Percentiles rank a stretch among this genome's conserved stretches.
These are phyloP conservation scores for Vitis cinerea DNA, from an alignment of 164 flowering plant genomes.

Conservation along the genomic window DNA sequence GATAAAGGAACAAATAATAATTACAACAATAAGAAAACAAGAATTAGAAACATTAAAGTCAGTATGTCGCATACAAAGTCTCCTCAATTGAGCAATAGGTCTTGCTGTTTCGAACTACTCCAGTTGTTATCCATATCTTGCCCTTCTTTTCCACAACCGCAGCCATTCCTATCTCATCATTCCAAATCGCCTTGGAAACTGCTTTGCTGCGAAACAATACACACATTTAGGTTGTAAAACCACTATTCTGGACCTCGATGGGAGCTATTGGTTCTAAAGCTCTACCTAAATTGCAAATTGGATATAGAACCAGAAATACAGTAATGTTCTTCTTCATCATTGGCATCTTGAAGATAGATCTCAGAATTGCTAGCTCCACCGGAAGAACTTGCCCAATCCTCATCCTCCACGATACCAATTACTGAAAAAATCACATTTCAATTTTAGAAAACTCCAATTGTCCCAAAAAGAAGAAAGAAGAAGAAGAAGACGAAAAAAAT, in stretches of 20 bases:
- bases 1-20: not conserved
- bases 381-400: slow-evolving; percentile 26
- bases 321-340: slow-evolving; percentile 38
- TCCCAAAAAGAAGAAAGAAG: no score
- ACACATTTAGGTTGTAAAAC: not conserved
- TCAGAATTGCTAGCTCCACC: slow-evolving; percentile 31
- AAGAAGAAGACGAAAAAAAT: no score
- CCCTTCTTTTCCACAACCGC: slow-evolving; percentile 72
- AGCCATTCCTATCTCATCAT: slow-evolving; percentile 60
- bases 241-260: not conserved
- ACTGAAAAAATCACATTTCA: no score
- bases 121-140: slow-evolving; percentile 63
- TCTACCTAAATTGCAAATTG: slow-evolving; percentile 48
- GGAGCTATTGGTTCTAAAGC: not conserved
- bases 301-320: slow-evolving; percentile 25
- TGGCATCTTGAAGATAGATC: slow-evolving; percentile 17
- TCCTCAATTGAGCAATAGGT: slow-evolving; percentile 69
- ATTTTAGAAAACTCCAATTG: no score
- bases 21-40: not conserved
- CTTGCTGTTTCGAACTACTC: slow-evolving; percentile 63
- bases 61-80: slow-evolving; percentile 50
- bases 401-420: no score
- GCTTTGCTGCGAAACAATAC: slow-evolving; percentile 41
- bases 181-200: slow-evolving; percentile 67
- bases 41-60: not conserved